Conservation (phyloP, 106 monocot species). For the Amphibolis antarctica region DNA sequence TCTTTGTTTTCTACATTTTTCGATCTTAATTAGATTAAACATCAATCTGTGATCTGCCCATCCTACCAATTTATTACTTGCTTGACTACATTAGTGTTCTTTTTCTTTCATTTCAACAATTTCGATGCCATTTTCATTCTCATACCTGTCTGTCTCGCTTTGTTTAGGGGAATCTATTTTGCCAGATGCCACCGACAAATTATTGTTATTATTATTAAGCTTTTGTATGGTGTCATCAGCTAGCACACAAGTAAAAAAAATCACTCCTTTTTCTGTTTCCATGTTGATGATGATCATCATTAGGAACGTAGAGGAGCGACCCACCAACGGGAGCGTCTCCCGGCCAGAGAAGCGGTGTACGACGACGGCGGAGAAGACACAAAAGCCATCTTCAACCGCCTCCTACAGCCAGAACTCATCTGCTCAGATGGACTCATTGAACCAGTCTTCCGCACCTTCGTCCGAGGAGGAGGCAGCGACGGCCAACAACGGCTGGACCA, state of each 20-base stretch:
- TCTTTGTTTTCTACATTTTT: too few species aligned
- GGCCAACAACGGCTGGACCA: neutral
- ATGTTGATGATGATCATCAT: neutral
- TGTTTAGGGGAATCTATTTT: too few species aligned
- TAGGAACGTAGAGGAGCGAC: slow-evolving; percentile 42
- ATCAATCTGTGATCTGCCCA: too few species aligned
- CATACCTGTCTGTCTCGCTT: neutral
- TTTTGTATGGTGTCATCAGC: too few species aligned
- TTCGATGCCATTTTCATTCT: neutral
- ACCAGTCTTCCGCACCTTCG: slow-evolving; percentile 4
- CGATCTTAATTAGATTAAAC: too few species aligned
- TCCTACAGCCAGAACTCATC: slow-evolving; percentile 2
- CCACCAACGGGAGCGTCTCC: slow-evolving; percentile 6
- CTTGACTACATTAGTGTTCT: too few species aligned
- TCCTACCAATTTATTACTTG: too few species aligned
- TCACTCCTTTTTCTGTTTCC: neutral
- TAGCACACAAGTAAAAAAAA: neutral
- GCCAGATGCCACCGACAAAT: too few species aligned
- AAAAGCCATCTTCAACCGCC: neutral
- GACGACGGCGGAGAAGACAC: neutral
- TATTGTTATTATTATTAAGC: too few species aligned
- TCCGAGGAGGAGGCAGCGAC: slow-evolving; percentile 10
- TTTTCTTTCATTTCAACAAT: neutral
- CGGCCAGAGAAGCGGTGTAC: slow-evolving; percentile 26
- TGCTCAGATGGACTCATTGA: neutral